Conservation (phyloP, 1,284 basidiomycete genomes). For the Laetiporus sulphureus region DNA sequence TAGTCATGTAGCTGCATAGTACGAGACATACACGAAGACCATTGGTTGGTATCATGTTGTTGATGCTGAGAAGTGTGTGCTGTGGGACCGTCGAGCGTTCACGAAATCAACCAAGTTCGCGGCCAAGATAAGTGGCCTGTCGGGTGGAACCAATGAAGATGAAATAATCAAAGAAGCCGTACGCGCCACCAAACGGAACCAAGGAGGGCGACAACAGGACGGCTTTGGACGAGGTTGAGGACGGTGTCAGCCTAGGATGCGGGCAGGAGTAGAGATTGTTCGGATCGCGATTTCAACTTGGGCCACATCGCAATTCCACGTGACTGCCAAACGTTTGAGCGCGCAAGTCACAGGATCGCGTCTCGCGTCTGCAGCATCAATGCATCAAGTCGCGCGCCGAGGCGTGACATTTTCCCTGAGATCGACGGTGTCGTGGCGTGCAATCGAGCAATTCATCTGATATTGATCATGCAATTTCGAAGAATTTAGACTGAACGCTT, state of each 20-base stretch:
- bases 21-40: too few relatives aligned
- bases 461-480: too few relatives aligned
- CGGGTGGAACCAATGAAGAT: conserved; percentile 14
- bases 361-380: too few relatives aligned
- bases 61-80: conserved; percentile 28
- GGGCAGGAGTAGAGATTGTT: conserved; percentile 15
- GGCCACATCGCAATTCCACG: conserved; percentile 18
- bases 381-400: too few relatives aligned
- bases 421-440: too few relatives aligned
- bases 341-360: too few relatives aligned
- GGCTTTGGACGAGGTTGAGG: conserved; percentile 14
- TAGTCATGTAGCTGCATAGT: too few relatives aligned
- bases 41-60: too few relatives aligned
- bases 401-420: too few relatives aligned
- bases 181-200: conserved; percentile 12
- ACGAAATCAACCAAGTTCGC: too few relatives aligned
- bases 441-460: too few relatives aligned
- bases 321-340: conserved; percentile 22
- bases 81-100: conserved; percentile 19
- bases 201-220: conserved; percentile 9
- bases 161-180: conserved; percentile 16
- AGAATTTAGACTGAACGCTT: too few relatives aligned
- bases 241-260: conserved; percentile 22
- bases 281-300: conserved; percentile 24
- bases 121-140: background rate